These are phyloP conservation scores for Cyclostephanos invisitatus DNA, from an alignment of 108 stramenopile species.

Conservation along the genomic window DNA sequence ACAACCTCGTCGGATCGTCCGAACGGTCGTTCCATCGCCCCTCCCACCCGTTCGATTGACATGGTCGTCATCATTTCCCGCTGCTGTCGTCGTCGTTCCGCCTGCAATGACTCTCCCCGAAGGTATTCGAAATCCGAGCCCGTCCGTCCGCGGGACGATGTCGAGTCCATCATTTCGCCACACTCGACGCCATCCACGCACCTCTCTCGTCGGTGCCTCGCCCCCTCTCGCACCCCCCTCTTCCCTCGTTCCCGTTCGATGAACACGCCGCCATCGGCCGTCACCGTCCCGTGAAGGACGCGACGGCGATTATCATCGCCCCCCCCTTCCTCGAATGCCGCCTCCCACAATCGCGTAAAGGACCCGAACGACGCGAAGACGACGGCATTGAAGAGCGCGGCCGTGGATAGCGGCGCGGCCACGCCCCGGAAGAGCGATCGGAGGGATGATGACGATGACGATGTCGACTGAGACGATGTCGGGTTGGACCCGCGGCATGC, in stretches of 20 bases:
- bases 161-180: background rate
- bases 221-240: background rate
- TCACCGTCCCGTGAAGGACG: conserved; percentile 22
- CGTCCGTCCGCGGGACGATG: background rate
- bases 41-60: background rate
- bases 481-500: too few relatives aligned
- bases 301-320: background rate
- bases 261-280: conserved; percentile 21
- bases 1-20: too few relatives aligned
- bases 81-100: too few relatives aligned
- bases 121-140: background rate
- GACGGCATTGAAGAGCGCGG: conserved; percentile 85
- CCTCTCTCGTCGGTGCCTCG: conserved; percentile 7
- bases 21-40: background rate
- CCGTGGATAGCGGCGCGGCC: conserved; percentile 78
- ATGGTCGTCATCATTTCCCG: too few relatives aligned
- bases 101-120: too few relatives aligned
- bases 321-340: conserved; percentile 36
- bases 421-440: conserved; percentile 87
- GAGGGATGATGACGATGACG: conserved; percentile 38
- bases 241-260: conserved; percentile 29
- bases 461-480: background rate
- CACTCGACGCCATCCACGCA: background rate
- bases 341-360: conserved; percentile 72
- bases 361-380: conserved; percentile 85